phyloP scores from a whole-genome alignment of 2,329 filamentous ascomycete species.

The Hymenoscyphus infarciens region DNA sequence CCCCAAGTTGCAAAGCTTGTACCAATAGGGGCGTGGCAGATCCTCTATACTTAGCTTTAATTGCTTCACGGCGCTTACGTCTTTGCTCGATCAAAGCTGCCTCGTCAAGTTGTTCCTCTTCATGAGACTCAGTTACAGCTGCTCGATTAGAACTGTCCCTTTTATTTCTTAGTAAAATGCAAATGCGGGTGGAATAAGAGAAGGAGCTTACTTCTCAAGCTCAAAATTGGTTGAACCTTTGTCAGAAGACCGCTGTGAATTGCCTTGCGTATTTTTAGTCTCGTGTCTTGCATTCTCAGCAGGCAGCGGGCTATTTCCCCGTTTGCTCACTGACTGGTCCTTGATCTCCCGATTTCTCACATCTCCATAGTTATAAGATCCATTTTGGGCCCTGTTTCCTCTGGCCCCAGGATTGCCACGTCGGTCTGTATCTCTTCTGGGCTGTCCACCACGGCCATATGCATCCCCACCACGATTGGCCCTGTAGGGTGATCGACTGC shows the following conservation, averaged over 20 bases:
- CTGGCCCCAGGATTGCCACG: slow-evolving; percentile 15
- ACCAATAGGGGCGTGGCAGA: slow-evolving; percentile 71
- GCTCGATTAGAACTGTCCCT: slow-evolving; percentile 29
- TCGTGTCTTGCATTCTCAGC: slow-evolving; percentile 57
- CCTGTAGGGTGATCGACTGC: slow-evolving; percentile 46
- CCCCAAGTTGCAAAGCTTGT: slow-evolving; percentile 47
- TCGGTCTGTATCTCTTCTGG: slow-evolving; percentile 24
- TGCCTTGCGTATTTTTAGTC: slow-evolving; percentile 66
- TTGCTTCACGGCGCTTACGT: slow-evolving; percentile 77
- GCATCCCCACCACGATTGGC: slow-evolving; percentile 31
- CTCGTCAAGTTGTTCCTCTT: slow-evolving; percentile 67
- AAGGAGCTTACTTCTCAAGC: slow-evolving; percentile 39
- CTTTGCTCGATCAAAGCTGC: slow-evolving; percentile 81
- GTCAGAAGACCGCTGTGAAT: slow-evolving; percentile 48
- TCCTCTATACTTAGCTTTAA: slow-evolving; percentile 74
- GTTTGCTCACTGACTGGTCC: slow-evolving; percentile 62
- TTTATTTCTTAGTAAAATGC: slow-evolving; percentile 21
- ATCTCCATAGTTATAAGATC: slow-evolving; percentile 37
- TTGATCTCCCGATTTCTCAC: slow-evolving; percentile 47
- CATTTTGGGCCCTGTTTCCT: slow-evolving; percentile 23
- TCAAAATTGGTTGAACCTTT: slow-evolving; percentile 35
- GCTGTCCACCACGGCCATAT: slow-evolving; percentile 17
- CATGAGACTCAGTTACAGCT: slow-evolving; percentile 43
- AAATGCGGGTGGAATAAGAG: neutral
- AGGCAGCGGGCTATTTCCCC: slow-evolving; percentile 56